Evolutionary conservation across 2,329 filamentous ascomycete species (phyloP), one percentile per base, ranked within the genome.

Genomic region (Ceratocystis harringtonii): DNA sequence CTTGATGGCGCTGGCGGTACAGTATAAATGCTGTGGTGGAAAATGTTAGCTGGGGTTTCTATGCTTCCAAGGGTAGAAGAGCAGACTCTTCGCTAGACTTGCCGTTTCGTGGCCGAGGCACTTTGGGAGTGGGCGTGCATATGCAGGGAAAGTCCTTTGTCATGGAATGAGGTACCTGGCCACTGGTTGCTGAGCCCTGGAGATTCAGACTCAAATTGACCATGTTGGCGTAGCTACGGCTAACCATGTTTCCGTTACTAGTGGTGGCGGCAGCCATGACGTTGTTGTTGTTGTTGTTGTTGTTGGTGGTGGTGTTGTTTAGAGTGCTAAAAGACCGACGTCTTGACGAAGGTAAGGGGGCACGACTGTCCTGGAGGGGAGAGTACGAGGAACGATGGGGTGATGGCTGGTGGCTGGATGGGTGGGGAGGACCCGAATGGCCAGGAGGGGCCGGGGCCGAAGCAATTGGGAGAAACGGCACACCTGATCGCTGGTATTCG

Each of bases 1-100:
- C 85, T 75, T 97, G 92, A 71, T 94, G 87, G 74, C 95, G 88
- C 74, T 97, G 92, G 48, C 94, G 90, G 78, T 96, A 99, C 71
- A 99, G 81, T 70, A 99, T 99, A 78, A 99, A 99, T 62, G 92
- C 94, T 99, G n/a, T 19, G 15, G 50, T 17, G 10, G 19, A 17
- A 15, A 32, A 50, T 61, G 57, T 19, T 63, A 19, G 30, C 63
- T 43, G 52, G 45, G 22, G 43, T 25, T 44, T 28, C 15, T 64
- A 44, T 62, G 22, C 32, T 25, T 66, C 68, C 36, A 66, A 19
- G 19, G 25, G 12, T 48, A 50, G 6, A 25, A 36, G 43, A 60
- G 43, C 48, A 57, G 44, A 41, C 10, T 25, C 62, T 28, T 3
- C 55, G 44, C 10, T 52, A 17, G 5, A 76, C 81, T 75, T 75